Evolutionary conservation across 2,329 filamentous ascomycete species (phyloP).

Genomic region (Fusarium udum): DNA sequence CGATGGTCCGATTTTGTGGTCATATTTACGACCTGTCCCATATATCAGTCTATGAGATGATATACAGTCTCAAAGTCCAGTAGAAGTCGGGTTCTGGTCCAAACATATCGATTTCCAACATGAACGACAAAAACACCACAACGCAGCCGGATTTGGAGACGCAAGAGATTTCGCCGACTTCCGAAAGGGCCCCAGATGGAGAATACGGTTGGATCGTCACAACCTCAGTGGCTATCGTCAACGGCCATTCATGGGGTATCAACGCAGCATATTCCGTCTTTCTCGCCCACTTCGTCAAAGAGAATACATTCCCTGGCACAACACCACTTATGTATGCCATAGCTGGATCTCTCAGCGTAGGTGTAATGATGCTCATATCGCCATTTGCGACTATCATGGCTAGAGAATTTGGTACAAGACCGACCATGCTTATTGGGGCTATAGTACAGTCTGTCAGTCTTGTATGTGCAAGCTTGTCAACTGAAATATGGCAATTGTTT

Average conservation of each 20-base stretch:
- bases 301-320: slow-evolving; percentile 60
- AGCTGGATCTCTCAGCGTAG: slow-evolving; percentile 66
- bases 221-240: slow-evolving; percentile 46
- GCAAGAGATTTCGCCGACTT: background rate
- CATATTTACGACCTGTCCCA: background rate
- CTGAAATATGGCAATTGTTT: slow-evolving; percentile 67
- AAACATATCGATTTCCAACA: background rate
- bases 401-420: slow-evolving; percentile 44
- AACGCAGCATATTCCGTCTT: slow-evolving; percentile 62
- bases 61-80: background rate
- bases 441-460: slow-evolving; percentile 61
- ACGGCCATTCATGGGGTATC: slow-evolving; percentile 54
- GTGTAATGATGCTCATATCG: slow-evolving; percentile 51
- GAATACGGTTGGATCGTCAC: slow-evolving; percentile 59
- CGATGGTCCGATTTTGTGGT: background rate
- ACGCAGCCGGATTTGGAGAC: background rate
- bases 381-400: slow-evolving; percentile 50
- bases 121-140: background rate
- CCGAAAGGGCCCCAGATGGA: slow-evolving; percentile 50
- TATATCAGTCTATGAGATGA: background rate
- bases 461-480: slow-evolving; percentile 63
- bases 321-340: slow-evolving; percentile 66
- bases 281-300: slow-evolving; percentile 64
- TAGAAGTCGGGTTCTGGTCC: background rate
- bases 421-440: slow-evolving; percentile 61